Percentiles rank a stretch among this genome's conserved stretches.
phyloP scores from a whole-genome alignment of 768 basidiomycete genomes.

The Melanogaster broomeanus region DNA sequence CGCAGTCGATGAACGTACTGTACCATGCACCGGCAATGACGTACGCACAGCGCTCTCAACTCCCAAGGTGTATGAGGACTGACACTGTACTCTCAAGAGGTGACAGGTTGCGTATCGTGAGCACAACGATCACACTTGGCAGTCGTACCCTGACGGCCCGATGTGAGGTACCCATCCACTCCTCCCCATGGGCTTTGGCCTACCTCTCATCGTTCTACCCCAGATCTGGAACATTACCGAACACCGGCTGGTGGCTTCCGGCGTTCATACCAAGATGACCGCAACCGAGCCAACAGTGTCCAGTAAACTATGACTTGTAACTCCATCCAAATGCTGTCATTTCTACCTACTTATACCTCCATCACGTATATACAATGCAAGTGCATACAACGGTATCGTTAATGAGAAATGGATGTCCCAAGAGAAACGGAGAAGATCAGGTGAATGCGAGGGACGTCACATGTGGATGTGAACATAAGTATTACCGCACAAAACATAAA shows the following conservation, averaged over 20 bases:
- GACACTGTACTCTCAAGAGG: constrained; percentile 33
- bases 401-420: constrained; percentile 1
- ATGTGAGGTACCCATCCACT: constrained; percentile 42
- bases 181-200: not conserved
- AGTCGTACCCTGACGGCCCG: constrained; percentile 47
- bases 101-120: constrained; percentile 52
- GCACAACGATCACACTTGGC: constrained; percentile 52
- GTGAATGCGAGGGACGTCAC: not conserved
- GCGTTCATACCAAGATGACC: constrained; percentile 56
- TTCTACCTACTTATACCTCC: constrained; percentile 3
- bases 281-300: constrained; percentile 32
- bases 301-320: constrained; percentile 19
- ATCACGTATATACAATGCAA: constrained; percentile 3
- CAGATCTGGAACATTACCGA: constrained; percentile 60
- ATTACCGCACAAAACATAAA: constrained; percentile 4
- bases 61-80: not conserved
- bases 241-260: constrained; percentile 54
- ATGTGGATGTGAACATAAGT: constrained; percentile 2
- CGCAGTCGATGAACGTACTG: constrained; percentile 52
- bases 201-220: not conserved
- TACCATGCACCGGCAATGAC: constrained; percentile 57
- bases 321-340: not conserved
- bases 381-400: constrained; percentile 11
- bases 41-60: constrained; percentile 26
- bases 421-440: constrained; percentile 1